A percentile compares a stretch with the other conserved stretches of the same genome.
These are phyloP conservation scores for Penicillium verrucosum DNA, from an alignment of 2,329 filamentous ascomycete genomes.

Conservation along the genomic window DNA sequence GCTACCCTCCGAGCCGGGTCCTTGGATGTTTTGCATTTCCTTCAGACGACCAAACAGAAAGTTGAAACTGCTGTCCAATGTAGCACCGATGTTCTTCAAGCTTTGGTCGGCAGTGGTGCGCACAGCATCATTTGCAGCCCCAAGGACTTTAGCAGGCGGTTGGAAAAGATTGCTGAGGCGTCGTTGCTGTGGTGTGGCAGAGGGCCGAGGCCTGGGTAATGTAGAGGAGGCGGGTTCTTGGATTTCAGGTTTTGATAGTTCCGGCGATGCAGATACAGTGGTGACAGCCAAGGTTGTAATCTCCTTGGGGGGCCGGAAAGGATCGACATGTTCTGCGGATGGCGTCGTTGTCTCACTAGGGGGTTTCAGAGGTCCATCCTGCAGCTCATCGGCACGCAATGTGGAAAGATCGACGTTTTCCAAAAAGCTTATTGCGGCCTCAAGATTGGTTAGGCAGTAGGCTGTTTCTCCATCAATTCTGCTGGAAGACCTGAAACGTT, in stretches of 20 bases:
- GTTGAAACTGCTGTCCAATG: constrained; percentile 87
- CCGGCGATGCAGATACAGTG: constrained; percentile 28
- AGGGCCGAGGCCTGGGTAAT: constrained; percentile 29
- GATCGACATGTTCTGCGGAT: constrained; percentile 25
- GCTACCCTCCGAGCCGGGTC: constrained; percentile 38
- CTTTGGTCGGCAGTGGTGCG: constrained; percentile 87
- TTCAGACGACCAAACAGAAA: constrained; percentile 86
- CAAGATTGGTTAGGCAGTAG: constrained; percentile 93
- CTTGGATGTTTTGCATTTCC: constrained; percentile 57
- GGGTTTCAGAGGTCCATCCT: constrained; percentile 63
- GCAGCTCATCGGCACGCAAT: constrained; percentile 73
- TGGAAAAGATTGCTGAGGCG: constrained; percentile 83
- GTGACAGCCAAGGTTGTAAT: constrained; percentile 28
- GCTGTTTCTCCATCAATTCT: constrained; percentile 92
- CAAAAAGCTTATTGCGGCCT: constrained; percentile 89
- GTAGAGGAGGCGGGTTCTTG: constrained; percentile 35
- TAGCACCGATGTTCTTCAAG: constrained; percentile 86
- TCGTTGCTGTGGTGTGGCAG: constrained; percentile 59
- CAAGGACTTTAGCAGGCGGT: constrained; percentile 75
- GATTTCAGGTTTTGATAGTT: constrained; percentile 27
- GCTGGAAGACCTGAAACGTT: constrained; percentile 78
- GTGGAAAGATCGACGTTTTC: constrained; percentile 93
- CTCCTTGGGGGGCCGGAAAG: constrained; percentile 26
- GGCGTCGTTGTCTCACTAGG: constrained; percentile 33
- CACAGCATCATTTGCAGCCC: constrained; percentile 78